Evolutionary conservation across 2,329 filamentous ascomycete genomes (phyloP), one percentile per base, ranked within the genome.

Genomic region (Magnaporthiopsis poae): DNA sequence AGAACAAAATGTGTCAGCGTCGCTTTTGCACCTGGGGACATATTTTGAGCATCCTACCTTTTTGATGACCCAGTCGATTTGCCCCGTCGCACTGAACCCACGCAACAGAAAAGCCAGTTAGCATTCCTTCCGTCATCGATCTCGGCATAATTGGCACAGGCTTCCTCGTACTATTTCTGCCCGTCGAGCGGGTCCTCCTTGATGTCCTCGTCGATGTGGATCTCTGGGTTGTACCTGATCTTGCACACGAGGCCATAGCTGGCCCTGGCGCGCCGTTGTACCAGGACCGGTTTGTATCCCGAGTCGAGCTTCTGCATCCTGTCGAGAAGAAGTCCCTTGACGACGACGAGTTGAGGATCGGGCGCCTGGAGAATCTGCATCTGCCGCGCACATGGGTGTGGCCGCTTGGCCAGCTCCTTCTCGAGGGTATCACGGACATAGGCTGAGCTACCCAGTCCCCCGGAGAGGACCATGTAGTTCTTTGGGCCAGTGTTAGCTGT

Each of bases 291-390:
- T 7, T 72, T 73, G 18, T 76, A 77, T 0, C 77, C 75, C 5
- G 79, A 74, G 46, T 56, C 46, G 56, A 82, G 74, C 63, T 77
- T 81, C 60, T 83, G 60, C n/a, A 84, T 74, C 13, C 82, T 77
- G 63, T 86, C 82, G 2, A 80, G 74, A 1, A 85, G 79, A 2
- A 85, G 73, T 0, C 83, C 83, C 68, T 82, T 82, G 60, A 82
- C 82, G 1, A 85, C 82, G 5, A 83, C 82, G 0, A 86, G 79
- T 66, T 85, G 82, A 0, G 83, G 82, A 62, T 85, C 83, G 11
- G 80, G 78, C 1, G 78, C 79, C 11, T 78, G 78, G 3, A 81
- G 68, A 21, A 82, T 78, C 46, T 75, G 72, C 46, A 56, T 56
- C n/a, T 56, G 46, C 18, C 21, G 46, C 3, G 46, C 46, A 21